Evolutionary conservation across 371 early-diverging fungal species (phyloP).

Genomic region (Rhizopus arrhizus): DNA sequence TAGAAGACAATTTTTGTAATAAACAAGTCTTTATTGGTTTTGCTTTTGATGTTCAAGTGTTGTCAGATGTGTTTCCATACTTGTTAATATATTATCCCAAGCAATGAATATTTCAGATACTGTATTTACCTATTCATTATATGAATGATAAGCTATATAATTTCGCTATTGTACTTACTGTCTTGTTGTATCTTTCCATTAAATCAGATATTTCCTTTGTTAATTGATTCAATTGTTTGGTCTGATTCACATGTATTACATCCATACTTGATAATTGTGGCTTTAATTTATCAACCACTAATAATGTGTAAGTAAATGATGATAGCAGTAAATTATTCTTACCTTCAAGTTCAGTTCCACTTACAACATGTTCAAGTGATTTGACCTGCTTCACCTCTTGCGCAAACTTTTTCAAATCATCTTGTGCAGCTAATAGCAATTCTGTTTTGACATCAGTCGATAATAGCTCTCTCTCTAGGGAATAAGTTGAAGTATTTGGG

Average conservation of each 20-base stretch:
- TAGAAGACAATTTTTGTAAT: conserved; percentile 49
- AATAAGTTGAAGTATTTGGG: conserved; percentile 45
- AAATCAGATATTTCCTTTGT: conserved; percentile 48
- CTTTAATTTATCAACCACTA: conserved; percentile 53
- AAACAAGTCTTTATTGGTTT: neutral
- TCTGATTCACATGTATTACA: conserved; percentile 54
- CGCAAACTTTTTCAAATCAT: conserved; percentile 56
- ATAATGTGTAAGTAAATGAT: neutral
- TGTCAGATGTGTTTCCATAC: conserved; percentile 56
- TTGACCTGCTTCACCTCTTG: conserved; percentile 60
- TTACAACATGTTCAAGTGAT: conserved; percentile 54
- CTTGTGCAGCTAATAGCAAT: conserved; percentile 55
- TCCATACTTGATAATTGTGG: conserved; percentile 52
- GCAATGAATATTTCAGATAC: conserved; percentile 65
- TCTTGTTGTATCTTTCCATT: conserved; percentile 57
- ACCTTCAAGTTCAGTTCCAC: conserved; percentile 33
- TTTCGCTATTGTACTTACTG: conserved; percentile 35
- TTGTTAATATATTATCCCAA: conserved; percentile 62
- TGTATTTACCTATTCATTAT: conserved; percentile 55
- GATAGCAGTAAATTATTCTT: neutral
- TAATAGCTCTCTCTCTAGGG: conserved; percentile 55
- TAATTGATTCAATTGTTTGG: conserved; percentile 40
- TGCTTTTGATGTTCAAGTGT: conserved; percentile 48
- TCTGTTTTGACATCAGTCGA: conserved; percentile 60
- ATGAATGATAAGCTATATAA: neutral